Evolutionary conservation across 371 early-diverging fungal genomes (phyloP), one percentile per base, ranked within the genome.

Genomic region (Smittium culicis): DNA sequence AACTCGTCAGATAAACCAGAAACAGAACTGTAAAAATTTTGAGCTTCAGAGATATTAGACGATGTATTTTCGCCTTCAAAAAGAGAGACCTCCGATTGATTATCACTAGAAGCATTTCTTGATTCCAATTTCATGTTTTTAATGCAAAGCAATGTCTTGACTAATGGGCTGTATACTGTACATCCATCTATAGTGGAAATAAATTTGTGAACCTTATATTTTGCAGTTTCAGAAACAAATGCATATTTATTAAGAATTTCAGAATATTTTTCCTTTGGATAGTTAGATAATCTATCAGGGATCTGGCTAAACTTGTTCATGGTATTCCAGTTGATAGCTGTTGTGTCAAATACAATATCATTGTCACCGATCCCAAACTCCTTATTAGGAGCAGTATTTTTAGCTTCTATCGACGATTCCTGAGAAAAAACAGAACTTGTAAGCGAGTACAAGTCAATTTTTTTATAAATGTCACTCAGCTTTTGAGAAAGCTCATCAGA

Each of bases 381-480:
- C 35, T 27, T 33, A n/a, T 5, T 63, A 2, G 63, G 63, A 2
- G 11, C 11, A 2, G 34, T 33, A 33, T 31, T n/a, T 33, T 33
- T n/a, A 31, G 17, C 5, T 32, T 63, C 63, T 5, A 33, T 14
- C n/a, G 2, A 14, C 5, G 5, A 14, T 11, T 30, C 29, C n/a
- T 30, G 8, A n/a, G 63, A 63, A 33, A 63, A 63, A 34, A 63
- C 32, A 8, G 63, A 31, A 31, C 30, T 31, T 32, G 63, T 63
- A 33, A 63, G 32, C 17, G 32, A 11, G 17, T 30, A 20, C 5
- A 35, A 14, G 5, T 31, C 35, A 20, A 30, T 33, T 33, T 33
- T 30, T 35, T 63, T 2, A n/a, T 17, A n/a, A n/a, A n/a, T n/a
- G n/a, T n/a, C n/a, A n/a, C n/a, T n/a, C n/a, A n/a, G n/a, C n/a